Evolutionary conservation across 768 basidiomycete species (phyloP).

Genomic region (Mycena epipterygia): DNA sequence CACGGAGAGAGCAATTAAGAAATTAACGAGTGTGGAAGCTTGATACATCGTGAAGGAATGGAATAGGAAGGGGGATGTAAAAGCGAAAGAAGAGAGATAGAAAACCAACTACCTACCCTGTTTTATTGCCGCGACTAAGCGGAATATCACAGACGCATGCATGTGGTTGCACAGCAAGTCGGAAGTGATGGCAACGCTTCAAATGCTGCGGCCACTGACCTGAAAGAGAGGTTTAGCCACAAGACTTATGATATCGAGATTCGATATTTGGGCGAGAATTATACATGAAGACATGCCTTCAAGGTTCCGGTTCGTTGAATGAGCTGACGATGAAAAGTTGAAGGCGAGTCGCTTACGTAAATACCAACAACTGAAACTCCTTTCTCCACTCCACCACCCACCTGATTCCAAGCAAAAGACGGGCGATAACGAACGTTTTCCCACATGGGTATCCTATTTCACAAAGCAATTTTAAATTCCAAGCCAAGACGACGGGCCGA

Average conservation of each 20-base stretch:
- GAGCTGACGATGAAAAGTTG: neutral
- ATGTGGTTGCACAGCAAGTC: neutral
- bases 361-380: neutral
- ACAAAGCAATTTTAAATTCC: neutral
- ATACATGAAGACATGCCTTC: too few relatives aligned
- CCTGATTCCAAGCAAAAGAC: neutral
- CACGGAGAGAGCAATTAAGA: constrained; percentile 6
- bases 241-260: too few relatives aligned
- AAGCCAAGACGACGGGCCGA: too few relatives aligned
- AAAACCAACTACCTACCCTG: neutral
- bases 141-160: neutral
- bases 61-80: neutral
- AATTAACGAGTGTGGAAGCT: constrained; percentile 11
- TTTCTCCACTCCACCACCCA: neutral
- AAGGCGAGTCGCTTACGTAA: neutral
- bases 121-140: neutral
- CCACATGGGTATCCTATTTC: too few relatives aligned
- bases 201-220: too few relatives aligned
- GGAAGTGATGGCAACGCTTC: neutral
- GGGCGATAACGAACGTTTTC: neutral
- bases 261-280: too few relatives aligned
- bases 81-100: neutral
- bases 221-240: too few relatives aligned
- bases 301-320: neutral
- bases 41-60: constrained; percentile 17